Base-by-base conservation (phyloP, 768 basidiomycete genomes). In the Hericium erinaceus region DNA sequence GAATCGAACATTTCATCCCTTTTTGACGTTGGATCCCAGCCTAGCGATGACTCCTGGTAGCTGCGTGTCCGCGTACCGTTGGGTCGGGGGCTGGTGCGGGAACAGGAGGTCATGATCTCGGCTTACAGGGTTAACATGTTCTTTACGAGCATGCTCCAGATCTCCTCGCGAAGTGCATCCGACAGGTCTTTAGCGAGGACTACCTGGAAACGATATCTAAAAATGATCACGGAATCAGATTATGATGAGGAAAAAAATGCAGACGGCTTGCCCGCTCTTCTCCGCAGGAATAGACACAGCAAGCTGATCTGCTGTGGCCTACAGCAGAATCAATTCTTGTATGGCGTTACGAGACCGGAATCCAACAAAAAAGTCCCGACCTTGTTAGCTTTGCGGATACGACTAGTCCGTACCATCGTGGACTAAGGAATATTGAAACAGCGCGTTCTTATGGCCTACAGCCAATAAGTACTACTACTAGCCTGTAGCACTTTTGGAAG, bases 21-120 rank as follows among this genome's bases (percentile, higher is more conserved):
- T 70, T 89, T 89, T 8, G 72, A 65, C 1, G 61, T 59, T 33
- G 84, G 79, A 55, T 85, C 67, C 84, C 85, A 90, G 48, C 85
- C 85, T 66, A 86, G 79, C 16, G 82, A 81, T 4, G 86, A 86
- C 24, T n/a, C 44, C 24, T 51, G 49, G 6, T 64, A 54, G 12
- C 65, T 46, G 15, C 8, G 16, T 15, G 20, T 33, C 33, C 33
- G 9, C 9, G 33, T 10, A 33, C 9, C 33, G 33, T 10, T 26
- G 26, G 33, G 33, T 33, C 44, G 20, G 41, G n/a, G n/a, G 15
- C 3, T n/a, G 18, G 44, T 20, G 9, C 16, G 15, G 26, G 16
- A 20, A 3, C 4, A 16, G 20, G 5, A 11, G 18, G 24, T 24
- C 12, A 6, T 13, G 15, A 15, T 15, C 18, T 13, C 10, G 39